These are phyloP conservation scores for Saccharomycopsis selenospora DNA, from an alignment of 805 yeast species.

Conservation along the genomic window DNA sequence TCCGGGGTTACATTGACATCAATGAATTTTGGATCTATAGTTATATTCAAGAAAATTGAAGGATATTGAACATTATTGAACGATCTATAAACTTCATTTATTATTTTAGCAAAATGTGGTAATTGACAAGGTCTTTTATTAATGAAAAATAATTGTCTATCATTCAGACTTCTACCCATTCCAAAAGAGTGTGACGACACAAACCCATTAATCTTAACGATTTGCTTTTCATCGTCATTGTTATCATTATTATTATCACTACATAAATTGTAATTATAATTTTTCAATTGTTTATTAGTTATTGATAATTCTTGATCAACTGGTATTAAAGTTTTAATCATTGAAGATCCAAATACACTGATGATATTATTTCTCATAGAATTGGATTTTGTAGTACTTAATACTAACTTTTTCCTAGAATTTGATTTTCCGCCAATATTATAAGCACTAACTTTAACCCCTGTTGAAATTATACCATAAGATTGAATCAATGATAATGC, in stretches of 20 bases:
- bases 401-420: slow-evolving; percentile 38
- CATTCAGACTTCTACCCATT: slow-evolving; percentile 60
- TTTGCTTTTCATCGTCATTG: slow-evolving; percentile 26
- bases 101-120: slow-evolving; percentile 45
- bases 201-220: slow-evolving; percentile 44
- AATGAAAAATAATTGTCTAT: slow-evolving; percentile 68
- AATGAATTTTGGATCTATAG: slow-evolving; percentile 41
- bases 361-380: slow-evolving; percentile 50
- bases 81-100: slow-evolving; percentile 67
- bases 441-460: slow-evolving; percentile 52
- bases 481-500: slow-evolving; percentile 56
- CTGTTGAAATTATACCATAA: slow-evolving; percentile 55
- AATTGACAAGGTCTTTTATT: slow-evolving; percentile 69
- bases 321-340: slow-evolving; percentile 49
- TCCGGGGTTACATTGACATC: slow-evolving; percentile 94
- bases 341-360: slow-evolving; percentile 63
- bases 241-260: slow-evolving; percentile 21
- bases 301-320: slow-evolving; percentile 38
- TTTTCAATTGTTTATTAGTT: slow-evolving; percentile 19
- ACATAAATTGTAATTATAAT: slow-evolving; percentile 14
- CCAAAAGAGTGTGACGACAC: slow-evolving; percentile 79
- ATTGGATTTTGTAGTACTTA: slow-evolving; percentile 49
- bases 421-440: slow-evolving; percentile 35
- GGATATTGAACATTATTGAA: slow-evolving; percentile 75
- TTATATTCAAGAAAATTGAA: slow-evolving; percentile 53